Base-by-base conservation (phyloP, 345 rosid genomes). In the Populus deltoides region DNA sequence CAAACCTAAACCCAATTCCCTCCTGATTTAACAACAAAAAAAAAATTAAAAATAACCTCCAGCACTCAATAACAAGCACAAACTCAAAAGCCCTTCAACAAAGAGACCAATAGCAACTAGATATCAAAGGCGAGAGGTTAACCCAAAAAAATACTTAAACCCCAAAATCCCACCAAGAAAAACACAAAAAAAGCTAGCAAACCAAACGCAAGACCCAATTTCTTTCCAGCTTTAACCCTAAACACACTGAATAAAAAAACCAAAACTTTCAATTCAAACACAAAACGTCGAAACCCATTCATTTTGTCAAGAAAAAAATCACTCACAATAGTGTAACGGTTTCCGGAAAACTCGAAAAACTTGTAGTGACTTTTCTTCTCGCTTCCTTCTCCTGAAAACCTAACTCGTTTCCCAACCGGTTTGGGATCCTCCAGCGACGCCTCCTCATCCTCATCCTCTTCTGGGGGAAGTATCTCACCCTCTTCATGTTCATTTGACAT, bases 301-400 rank as follows among this genome's bases (percentile, higher is more conserved):
- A 51, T 51, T n/a, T 51, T 18, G 18, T 51, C 8, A 20, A 51
- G 22, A 51, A 51, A 6, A 51, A 7, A 51, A 51, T 6, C 57
- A 51, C 57, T 51, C 57, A 51, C 99, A 65, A 94, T 90, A 12
- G 91, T 92, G 77, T 89, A 97, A 27, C 72, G 88, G 70, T 85
- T 90, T 5, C 94, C 96, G 71, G 90, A 95, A 38, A 82, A 94
- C 81, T 94, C 98, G 68, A 92, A 97, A 2, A 88, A 88, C 45
- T 67, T 74, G 61, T 75, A 92, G 59, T 97, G 94, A 35, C 83
- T 88, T 85, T 88, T 83, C 82, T 83, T 81, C 25, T 87, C 88
- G 75, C 87, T 91, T 27, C 99, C 99, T 78, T 92, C 91, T 11
- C 94, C 93, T 15, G 97, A 86, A 81, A 86, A 43, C 86, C 81